A percentile compares a stretch with the other conserved stretches of the same genome.
Evolutionary conservation across 164 flowering plant genomes (phyloP).

Genomic region (Vitis amurensis): DNA sequence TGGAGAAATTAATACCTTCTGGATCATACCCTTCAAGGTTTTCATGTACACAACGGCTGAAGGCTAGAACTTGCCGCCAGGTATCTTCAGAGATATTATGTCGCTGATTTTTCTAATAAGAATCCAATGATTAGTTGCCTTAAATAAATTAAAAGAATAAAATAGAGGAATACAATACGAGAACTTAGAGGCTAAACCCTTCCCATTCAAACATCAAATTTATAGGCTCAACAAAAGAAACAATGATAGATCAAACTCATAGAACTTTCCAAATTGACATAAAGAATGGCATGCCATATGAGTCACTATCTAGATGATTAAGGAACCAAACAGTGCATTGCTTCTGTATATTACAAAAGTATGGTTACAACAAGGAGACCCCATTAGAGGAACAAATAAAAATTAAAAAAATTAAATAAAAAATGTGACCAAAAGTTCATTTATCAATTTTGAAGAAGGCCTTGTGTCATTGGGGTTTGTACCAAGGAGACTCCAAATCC

Average conservation of each 20-base stretch:
- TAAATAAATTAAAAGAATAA: background rate
- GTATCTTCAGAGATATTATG: constrained; percentile 89
- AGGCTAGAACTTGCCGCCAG: constrained; percentile 84
- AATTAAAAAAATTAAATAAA: no score
- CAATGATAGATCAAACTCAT: background rate
- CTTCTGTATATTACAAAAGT: no score
- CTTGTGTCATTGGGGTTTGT: no score
- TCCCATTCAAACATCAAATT: background rate
- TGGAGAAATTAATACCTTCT: constrained; percentile 54
- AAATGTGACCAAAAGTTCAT: no score
- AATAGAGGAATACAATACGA: background rate
- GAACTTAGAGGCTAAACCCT: background rate
- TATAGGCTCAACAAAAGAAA: background rate
- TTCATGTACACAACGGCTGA: constrained; percentile 84
- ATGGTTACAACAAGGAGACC: no score
- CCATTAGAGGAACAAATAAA: no score
- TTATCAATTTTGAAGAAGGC: no score
- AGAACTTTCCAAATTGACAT: no score
- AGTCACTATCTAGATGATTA: no score
- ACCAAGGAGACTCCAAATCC: no score
- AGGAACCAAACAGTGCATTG: no score
- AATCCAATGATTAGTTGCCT: constrained; percentile 15
- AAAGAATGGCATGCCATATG: no score
- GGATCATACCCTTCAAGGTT: constrained; percentile 92
- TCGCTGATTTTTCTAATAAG: constrained; percentile 67